Percentiles rank a stretch among this genome's conserved stretches.
phyloP scores from a whole-genome alignment of 2,329 filamentous ascomycete genomes.

The Metarhizium brunneum region DNA sequence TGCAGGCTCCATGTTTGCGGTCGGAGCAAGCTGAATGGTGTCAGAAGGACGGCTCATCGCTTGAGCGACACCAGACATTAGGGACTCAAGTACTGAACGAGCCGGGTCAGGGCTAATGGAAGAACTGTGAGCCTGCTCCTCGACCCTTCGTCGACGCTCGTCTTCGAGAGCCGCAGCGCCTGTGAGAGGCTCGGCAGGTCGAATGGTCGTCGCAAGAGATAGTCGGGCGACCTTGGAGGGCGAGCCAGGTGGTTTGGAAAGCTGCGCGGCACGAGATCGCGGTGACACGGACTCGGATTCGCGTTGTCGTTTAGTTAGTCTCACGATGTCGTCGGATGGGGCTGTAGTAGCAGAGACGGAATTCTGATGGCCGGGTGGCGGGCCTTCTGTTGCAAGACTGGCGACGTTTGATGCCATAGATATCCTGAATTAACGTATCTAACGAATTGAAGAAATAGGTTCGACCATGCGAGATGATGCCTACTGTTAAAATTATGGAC shows the following conservation, averaged over 20 bases:
- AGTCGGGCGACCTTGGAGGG: slow-evolving; percentile 46
- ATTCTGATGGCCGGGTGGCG: slow-evolving; percentile 28
- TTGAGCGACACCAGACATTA: slow-evolving; percentile 43
- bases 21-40: slow-evolving; percentile 34
- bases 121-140: slow-evolving; percentile 23
- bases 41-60: slow-evolving; percentile 49
- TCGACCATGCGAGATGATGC: background rate
- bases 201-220: slow-evolving; percentile 30
- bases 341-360: slow-evolving; percentile 26
- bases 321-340: slow-evolving; percentile 30
- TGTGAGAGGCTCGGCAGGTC: slow-evolving; percentile 38
- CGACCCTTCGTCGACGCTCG: slow-evolving; percentile 38
- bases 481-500: slow-evolving; percentile 4
- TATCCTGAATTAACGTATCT: slow-evolving; percentile 1
- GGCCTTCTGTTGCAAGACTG: slow-evolving; percentile 42
- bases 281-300: slow-evolving; percentile 36
- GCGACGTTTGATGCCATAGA: slow-evolving; percentile 46
- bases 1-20: slow-evolving; percentile 33
- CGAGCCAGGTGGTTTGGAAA: slow-evolving; percentile 32
- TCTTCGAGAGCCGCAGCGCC: slow-evolving; percentile 46
- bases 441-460: slow-evolving; percentile 4
- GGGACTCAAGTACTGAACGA: slow-evolving; percentile 42
- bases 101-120: slow-evolving; percentile 43
- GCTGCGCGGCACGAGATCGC: slow-evolving; percentile 17
- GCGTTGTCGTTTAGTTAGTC: slow-evolving; percentile 34